Evolutionary conservation across 805 yeast genomes (phyloP), one percentile per base, ranked within the genome.

Genomic region (Lipomyces yamanashiensis): DNA sequence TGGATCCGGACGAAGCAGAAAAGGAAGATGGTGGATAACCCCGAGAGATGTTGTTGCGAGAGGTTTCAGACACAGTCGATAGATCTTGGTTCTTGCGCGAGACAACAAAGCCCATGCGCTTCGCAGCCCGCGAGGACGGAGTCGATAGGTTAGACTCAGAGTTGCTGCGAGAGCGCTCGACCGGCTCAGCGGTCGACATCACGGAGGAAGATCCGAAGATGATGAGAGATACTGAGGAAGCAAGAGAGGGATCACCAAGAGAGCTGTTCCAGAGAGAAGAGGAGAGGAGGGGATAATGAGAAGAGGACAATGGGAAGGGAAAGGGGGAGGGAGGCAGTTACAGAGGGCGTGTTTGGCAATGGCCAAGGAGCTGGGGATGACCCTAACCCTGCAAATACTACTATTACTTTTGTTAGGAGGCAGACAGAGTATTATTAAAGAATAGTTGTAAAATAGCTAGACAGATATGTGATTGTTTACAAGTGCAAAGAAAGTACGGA

Each of bases 81-180:
- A 69, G 66, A 41, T 68, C 71, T 41, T 50, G 53, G 23, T 48
- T 43, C 33, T 56, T 60, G 23, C 68, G 65, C n/a, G 61, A 40
- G 41, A 62, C 68, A 34, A 70, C 69, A 37, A 70, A 58, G n/a
- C 72, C 72, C 72, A 70, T 70, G 9, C 72, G 67, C 63, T 69
- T 70, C 10, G 65, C 61, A 15, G 71, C 62, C 37, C 57, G 67
- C 23, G 59, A 33, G 28, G 60, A 64, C 50, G 54, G 57, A 28
- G 33, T 57, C 49, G 57, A 54, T 44, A 59, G 19, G 47, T 43
- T 43, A 17, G 67, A 64, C 61, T 70, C 72, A 50, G 71, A 67
- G 57, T 69, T 67, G 59, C 72, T 69, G 49, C 72, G 70, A 10
- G 64, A 63, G n/a, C 72, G 65, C 56, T 69, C 72, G 48, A 58